Conservation (phyloP, 208 protist genomes). For the Acanthamoeba sp. region DNA sequence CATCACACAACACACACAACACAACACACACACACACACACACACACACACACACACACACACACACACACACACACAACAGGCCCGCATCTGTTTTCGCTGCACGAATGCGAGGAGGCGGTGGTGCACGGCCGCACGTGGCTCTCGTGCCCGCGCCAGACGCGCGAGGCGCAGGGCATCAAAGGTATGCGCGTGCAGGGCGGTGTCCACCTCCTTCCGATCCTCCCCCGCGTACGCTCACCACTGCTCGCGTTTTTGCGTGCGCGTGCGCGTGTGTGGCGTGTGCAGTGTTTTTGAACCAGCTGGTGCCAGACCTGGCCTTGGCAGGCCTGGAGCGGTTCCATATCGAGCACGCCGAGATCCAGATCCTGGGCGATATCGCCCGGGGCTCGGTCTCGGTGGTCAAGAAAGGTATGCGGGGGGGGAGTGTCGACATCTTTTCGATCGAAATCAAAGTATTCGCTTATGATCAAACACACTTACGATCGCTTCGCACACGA, state of each 20-base stretch:
- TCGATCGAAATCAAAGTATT: no score
- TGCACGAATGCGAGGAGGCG: conserved; percentile 53
- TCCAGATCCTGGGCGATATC: conserved; percentile 1
- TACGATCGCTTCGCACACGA: no score
- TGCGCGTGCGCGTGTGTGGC: not conserved
- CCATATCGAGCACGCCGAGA: conserved; percentile 33
- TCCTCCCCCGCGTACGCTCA: no score
- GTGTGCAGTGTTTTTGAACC: conserved; percentile 52
- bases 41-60: not conserved
- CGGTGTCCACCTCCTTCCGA: not conserved
- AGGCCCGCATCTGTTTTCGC: conserved; percentile 3
- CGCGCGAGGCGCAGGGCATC: not conserved
- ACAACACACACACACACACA: not conserved
- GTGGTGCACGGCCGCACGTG: not conserved
- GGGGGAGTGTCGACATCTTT: no score
- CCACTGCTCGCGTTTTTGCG: not conserved
- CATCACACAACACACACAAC: not conserved
- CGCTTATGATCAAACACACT: no score
- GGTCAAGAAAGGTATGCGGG: conserved; percentile 59
- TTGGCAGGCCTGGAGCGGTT: conserved; percentile 38
- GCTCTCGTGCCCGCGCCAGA: not conserved
- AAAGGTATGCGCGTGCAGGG: not conserved
- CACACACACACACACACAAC: not conserved
- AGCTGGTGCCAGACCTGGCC: conserved; percentile 63
- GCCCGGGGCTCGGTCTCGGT: not conserved